A percentile compares a stretch with the other conserved stretches of the same genome.
These are phyloP conservation scores for Pestalotiopsis sp. DNA, from an alignment of 2,329 filamentous ascomycete species.

Conservation along the genomic window DNA sequence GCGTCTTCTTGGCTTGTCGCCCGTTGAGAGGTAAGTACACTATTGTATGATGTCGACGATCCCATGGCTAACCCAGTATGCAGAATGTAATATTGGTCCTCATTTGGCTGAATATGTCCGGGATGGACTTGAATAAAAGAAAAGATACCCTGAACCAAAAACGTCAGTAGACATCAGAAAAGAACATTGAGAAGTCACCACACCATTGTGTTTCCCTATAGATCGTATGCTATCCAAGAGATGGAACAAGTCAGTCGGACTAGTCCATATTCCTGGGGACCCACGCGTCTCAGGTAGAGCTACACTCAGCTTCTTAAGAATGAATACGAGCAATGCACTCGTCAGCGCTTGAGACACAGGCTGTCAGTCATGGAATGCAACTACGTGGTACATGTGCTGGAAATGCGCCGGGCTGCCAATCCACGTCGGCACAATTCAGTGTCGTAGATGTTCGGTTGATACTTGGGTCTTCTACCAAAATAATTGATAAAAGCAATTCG, in stretches of 20 bases:
- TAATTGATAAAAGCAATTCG: not conserved
- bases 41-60: not conserved
- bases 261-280: not conserved
- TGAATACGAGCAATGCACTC: not conserved
- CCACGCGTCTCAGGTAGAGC: not conserved
- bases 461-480: not conserved
- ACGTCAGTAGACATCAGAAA: not conserved
- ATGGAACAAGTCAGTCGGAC: not conserved
- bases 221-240: not conserved
- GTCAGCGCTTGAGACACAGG: not conserved
- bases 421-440: not conserved
- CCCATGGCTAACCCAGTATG: not conserved
- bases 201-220: not conserved
- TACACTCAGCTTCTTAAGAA: not conserved
- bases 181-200: not conserved
- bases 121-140: not conserved
- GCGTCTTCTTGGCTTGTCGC: conserved; percentile 75
- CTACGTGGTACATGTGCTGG: not conserved
- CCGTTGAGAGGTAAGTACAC: conserved; percentile 62
- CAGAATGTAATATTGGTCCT: conserved; percentile 1
- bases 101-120: not conserved
- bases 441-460: not conserved
- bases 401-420: not conserved
- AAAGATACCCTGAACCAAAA: not conserved
- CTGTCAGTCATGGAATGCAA: not conserved